Percentiles rank a stretch among this genome's conserved stretches.
Conservation (phyloP, 2,329 filamentous ascomycete genomes). For the Botrytis sinoallii region DNA sequence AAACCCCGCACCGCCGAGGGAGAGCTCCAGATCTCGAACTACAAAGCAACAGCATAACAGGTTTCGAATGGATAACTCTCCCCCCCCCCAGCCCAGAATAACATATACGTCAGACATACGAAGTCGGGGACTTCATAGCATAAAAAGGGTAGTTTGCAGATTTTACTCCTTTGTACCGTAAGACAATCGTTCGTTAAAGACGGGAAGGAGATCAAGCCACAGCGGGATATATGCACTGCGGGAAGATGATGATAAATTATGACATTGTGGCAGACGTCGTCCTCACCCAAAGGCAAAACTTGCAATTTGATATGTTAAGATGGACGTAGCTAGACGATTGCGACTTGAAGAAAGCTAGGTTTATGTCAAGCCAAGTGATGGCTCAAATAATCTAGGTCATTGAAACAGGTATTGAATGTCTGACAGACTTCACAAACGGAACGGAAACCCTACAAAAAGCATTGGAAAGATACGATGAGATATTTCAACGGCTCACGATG, state of each 20-base stretch:
- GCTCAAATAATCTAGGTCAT: not conserved
- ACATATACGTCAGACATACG: not conserved
- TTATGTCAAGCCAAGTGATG: not conserved
- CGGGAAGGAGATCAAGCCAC: not conserved
- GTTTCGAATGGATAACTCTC: not conserved
- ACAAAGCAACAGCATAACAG: not conserved
- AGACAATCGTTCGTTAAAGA: not conserved
- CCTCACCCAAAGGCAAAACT: not conserved
- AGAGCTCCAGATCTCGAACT: not conserved
- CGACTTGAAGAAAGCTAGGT: not conserved
- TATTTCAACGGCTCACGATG: not conserved
- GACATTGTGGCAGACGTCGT: not conserved
- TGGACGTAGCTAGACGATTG: not conserved
- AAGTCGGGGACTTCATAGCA: not conserved
- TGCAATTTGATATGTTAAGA: not conserved
- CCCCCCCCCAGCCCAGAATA: not conserved
- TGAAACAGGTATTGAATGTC: not conserved
- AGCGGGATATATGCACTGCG: not conserved
- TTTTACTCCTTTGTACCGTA: not conserved
- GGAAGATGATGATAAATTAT: not conserved
- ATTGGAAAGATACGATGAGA: not conserved
- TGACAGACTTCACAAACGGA: not conserved
- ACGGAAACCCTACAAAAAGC: not conserved
- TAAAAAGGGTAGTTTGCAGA: not conserved
- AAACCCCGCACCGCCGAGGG: not conserved